Conservation (phyloP, 371 early-diverging fungal genomes). For the Cokeromyces recurvatus region DNA sequence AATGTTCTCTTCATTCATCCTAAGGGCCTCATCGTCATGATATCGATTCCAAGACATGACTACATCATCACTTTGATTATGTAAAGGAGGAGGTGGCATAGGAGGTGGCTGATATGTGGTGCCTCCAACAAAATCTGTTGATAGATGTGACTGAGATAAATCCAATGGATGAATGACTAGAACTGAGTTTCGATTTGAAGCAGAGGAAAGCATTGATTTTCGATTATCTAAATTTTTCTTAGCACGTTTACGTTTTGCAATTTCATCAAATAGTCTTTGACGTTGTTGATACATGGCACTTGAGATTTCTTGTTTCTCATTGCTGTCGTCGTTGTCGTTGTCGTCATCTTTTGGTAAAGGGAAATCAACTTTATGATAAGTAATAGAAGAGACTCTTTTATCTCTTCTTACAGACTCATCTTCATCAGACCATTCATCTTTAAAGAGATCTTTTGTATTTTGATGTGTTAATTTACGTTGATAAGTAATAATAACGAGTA, state of each 20-base stretch:
- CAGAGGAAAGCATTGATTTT: neutral
- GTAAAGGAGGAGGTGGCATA: slow-evolving; percentile 4
- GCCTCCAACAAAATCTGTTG: too few species aligned
- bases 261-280: slow-evolving; percentile 21
- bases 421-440: slow-evolving; percentile 10
- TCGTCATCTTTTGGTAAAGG: too few species aligned
- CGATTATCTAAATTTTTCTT: slow-evolving; percentile 8
- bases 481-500: slow-evolving; percentile 1
- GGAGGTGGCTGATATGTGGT: slow-evolving; percentile 7
- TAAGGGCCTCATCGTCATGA: neutral
- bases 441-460: too few species aligned
- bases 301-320: neutral
- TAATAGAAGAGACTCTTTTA: neutral
- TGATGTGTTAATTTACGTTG: slow-evolving; percentile 1
- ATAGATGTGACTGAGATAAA: slow-evolving; percentile 6
- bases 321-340: neutral
- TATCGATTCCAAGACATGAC: slow-evolving; percentile 8
- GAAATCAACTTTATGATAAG: slow-evolving; percentile 5
- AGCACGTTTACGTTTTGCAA: slow-evolving; percentile 20
- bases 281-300: slow-evolving; percentile 18
- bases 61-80: neutral
- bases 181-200: neutral
- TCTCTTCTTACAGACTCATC: neutral
- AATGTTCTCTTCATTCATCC: slow-evolving; percentile 4
- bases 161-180: slow-evolving; percentile 20